Conservation (phyloP, 2,329 filamentous ascomycete genomes). For the Colletotrichum horii region DNA sequence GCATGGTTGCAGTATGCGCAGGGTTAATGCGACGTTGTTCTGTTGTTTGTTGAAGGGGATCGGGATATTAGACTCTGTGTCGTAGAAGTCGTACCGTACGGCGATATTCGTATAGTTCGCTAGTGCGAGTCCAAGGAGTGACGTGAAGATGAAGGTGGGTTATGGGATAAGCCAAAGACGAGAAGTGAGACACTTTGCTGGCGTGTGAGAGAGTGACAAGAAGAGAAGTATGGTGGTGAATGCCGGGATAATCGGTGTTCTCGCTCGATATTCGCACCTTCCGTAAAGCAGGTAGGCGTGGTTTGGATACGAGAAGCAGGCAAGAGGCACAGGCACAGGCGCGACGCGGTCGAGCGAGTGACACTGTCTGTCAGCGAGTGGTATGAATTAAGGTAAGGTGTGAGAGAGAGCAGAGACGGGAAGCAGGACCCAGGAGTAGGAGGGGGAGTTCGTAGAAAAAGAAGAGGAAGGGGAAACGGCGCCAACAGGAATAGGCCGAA, state of each 20-base stretch:
- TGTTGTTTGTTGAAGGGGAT: neutral
- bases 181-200: neutral
- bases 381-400: neutral
- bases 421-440: neutral
- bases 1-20: neutral
- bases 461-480: neutral
- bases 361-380: neutral
- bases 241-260: conserved; percentile 3
- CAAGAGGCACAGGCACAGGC: neutral
- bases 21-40: neutral
- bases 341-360: conserved; percentile 11
- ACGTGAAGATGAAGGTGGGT: conserved; percentile 5
- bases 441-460: neutral
- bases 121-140: conserved; percentile 6
- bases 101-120: neutral
- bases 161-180: neutral
- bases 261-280: neutral
- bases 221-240: conserved; percentile 7
- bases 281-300: neutral
- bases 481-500: neutral
- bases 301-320: neutral
- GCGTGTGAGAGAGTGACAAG: conserved; percentile 21
- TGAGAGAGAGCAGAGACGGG: neutral
- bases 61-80: neutral
- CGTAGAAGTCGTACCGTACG: neutral